Base-by-base conservation (phyloP, 225 moss, liverwort and hornwort genomes). In the Physcomitrellopsis africana region DNA sequence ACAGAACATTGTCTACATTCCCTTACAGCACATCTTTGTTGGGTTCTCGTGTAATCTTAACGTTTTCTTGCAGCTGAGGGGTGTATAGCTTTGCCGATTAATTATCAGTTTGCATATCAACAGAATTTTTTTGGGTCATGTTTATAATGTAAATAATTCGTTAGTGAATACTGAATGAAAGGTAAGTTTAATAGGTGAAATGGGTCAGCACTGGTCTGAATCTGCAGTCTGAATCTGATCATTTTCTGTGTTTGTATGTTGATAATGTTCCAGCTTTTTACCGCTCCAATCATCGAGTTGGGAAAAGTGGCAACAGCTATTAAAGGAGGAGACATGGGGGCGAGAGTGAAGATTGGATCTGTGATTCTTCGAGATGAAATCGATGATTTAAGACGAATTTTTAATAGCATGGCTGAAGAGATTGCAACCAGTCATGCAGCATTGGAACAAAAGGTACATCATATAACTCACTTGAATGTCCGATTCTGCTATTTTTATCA, bases 361-460 rank as follows among this genome's bases (percentile, higher is more conserved):
- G 85, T 83, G 45, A 76, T 85, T 78, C 49, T 86, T 11, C 60
- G 86, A 24, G 88, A 89, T 76, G 88, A 89, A 71, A 89, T 89
- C 29, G 83, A 89, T 55, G 88, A 89, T 75, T 77, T 89, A 56
- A 81, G 88, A 67, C 70, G 80, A 65, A 89, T 83, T 71, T 89
- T 89, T 51, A 89, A 89, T 74, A 65, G 66, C 59, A 89, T 89
- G 88, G 88, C 86, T 54, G 85, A 89, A 68, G 83, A 89, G 55
- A 86, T 89, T 70, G 78, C 83, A 29, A 77, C 51, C 18, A 85
- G 81, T 70, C 85, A 89, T 71, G 77, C 77, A 49, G 79, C 76
- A 70, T 68, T 89, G 69, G 83, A 89, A 76, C 83, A 51, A 0
- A 89, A 89, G 86, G 88, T 63, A 71, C 45, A 63, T 53, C 17